Conservation (phyloP, 1,284 basidiomycete species). For the Puccinia coronata region DNA sequence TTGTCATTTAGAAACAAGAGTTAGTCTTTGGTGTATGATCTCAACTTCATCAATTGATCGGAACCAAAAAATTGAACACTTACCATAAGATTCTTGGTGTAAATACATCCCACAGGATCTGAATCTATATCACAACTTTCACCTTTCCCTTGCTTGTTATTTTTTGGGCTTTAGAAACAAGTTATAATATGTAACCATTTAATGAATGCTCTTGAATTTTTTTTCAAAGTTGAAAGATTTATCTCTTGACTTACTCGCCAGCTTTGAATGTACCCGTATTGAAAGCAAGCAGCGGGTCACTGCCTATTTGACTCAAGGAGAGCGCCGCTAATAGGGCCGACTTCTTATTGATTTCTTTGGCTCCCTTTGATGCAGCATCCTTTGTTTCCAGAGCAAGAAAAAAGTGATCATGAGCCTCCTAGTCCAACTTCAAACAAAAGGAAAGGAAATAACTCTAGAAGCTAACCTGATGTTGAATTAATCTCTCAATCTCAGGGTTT, state of each 20-base stretch:
- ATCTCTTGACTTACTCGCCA: constrained; percentile 19
- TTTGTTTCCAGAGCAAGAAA: neutral
- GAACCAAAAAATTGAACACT: too few relatives aligned
- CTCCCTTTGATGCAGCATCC: constrained; percentile 29
- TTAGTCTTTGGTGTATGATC: too few relatives aligned
- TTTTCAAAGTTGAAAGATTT: neutral
- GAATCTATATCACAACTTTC: constrained; percentile 24
- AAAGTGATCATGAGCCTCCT: too few relatives aligned
- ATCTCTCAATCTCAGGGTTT: constrained; percentile 28
- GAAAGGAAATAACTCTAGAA: too few relatives aligned
- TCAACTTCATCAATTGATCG: too few relatives aligned
- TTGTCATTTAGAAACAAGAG: too few relatives aligned
- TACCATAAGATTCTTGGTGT: constrained; percentile 25
- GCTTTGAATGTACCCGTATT: constrained; percentile 26
- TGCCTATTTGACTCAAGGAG: constrained; percentile 20
- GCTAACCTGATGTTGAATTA: constrained; percentile 37
- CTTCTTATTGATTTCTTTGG: constrained; percentile 27
- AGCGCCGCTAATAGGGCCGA: constrained; percentile 18
- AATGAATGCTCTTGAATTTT: neutral
- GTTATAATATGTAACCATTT: too few relatives aligned
- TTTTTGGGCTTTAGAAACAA: constrained; percentile 18
- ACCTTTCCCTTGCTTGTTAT: constrained; percentile 5
- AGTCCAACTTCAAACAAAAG: neutral
- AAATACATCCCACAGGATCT: constrained; percentile 27
- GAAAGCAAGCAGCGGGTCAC: constrained; percentile 5